Base-by-base conservation (phyloP, 2,329 filamentous ascomycete species). In the Penicillium hordei region DNA sequence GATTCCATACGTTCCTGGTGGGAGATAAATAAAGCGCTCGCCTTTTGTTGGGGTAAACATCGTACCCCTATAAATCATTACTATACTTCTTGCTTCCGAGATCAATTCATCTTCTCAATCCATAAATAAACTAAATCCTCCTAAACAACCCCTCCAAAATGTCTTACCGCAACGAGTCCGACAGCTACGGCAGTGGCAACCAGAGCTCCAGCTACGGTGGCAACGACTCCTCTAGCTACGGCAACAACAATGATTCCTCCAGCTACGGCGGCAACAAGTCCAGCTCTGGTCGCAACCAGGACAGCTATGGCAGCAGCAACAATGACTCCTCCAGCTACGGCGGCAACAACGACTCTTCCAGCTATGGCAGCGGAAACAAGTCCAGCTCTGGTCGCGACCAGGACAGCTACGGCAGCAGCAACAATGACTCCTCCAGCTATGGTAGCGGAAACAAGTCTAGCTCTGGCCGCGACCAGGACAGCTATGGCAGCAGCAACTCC, bases 131-230 rank as follows among this genome's bases (percentile, higher is more conserved):
- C 29, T 4, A 25, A 21, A 15, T 7, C 9, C 21, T 7, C 8
- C 19, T 2, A 45, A 34, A 34, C 19, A 34, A 23, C 4, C 25
- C 5, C 31, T 17, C 9, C 21, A 48, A 13, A 31, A 57, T 57
- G 55, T 57, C 55, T 46, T 57, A 57, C 49, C 42, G 43, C 27
- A 57, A 57, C 55, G 43, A 57, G 10, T 52, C 48, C 27, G 43
- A 53, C 29, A 57, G 49, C 55, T 57, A 57, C 42, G 49, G 55
- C 49, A 53, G 55, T 53, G 36, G 55, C 38, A 57, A 57, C 55
- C 49, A 57, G 36, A 57, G 49, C 55, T 57, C 55, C 17, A 42
- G 55, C 42, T 53, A 46, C 31, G 55, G 50, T 17, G 29, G 31
- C 36, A 53, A 48, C 40, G 19, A 56, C 25, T 38, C 23, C 25